A percentile compares a stretch with the other conserved stretches of the same genome.
Evolutionary conservation across 495 filamentous ascomycete genomes (phyloP).

Genomic region (Aspergillus indologenus): DNA sequence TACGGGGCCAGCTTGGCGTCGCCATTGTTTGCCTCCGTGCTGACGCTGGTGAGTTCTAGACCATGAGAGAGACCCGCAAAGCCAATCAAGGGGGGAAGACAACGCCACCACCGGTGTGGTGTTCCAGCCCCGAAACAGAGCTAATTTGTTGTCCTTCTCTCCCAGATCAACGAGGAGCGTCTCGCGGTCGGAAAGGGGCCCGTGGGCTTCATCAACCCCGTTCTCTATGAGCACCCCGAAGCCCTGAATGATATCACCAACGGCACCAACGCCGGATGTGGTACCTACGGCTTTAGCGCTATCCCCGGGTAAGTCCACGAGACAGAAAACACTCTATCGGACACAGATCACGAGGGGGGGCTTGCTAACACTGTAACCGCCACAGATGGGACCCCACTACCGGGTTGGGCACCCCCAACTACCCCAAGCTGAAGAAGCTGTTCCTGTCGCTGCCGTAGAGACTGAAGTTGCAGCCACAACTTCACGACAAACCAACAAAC

Average conservation of each 20-base stretch:
- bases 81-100: neutral
- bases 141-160: neutral
- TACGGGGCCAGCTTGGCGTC: constrained; percentile 59
- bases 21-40: constrained; percentile 53
- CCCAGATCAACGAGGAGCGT: constrained; percentile 59
- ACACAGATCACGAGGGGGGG: neutral
- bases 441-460: constrained; percentile 32
- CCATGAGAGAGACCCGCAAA: too few species aligned
- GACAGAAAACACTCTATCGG: neutral
- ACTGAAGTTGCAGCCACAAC: too few species aligned
- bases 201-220: constrained; percentile 61
- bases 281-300: constrained; percentile 51
- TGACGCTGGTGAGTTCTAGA: constrained; percentile 36
- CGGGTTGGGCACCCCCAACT: constrained; percentile 58
- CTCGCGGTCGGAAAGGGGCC: constrained; percentile 52
- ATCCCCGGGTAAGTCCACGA: constrained; percentile 29
- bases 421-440: constrained; percentile 45
- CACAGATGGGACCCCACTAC: constrained; percentile 60
- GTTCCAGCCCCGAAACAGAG: too few species aligned
- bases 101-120: too few species aligned
- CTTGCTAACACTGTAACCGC: neutral
- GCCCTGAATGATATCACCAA: constrained; percentile 59
- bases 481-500: too few species aligned
- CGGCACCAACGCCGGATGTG: constrained; percentile 59
- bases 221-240: constrained; percentile 58